Evolutionary conservation across 2,329 filamentous ascomycete species (phyloP).

Genomic region (Purpureocillium takamizusanense): DNA sequence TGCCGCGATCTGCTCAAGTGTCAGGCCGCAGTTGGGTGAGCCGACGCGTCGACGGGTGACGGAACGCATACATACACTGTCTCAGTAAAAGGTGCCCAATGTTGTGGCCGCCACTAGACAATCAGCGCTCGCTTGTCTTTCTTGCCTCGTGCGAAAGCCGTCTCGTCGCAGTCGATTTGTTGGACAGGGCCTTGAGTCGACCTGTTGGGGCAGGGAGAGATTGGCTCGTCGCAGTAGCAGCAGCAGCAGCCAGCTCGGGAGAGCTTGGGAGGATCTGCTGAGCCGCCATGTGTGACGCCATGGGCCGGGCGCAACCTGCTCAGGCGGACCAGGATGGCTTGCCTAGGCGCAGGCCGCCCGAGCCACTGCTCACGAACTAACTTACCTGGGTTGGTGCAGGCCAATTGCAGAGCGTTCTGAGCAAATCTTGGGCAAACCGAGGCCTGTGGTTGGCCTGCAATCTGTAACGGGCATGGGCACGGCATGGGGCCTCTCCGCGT

Average conservation of each 20-base stretch:
- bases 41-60: background rate
- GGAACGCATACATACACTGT: background rate
- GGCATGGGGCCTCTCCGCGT: too few relatives aligned
- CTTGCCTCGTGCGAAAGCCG: too few relatives aligned
- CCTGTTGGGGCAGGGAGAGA: background rate
- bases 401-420: too few relatives aligned
- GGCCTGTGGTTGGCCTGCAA: background rate
- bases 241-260: background rate
- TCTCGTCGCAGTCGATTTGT: too few relatives aligned
- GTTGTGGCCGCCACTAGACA: too few relatives aligned
- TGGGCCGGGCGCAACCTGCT: background rate
- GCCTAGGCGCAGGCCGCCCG: background rate
- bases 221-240: background rate
- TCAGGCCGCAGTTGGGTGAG: background rate
- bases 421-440: background rate
- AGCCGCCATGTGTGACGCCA: background rate
- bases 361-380: background rate
- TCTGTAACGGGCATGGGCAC: background rate
- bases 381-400: background rate
- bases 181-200: too few relatives aligned
- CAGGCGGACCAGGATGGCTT: background rate
- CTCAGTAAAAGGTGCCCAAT: background rate
- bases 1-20: too few relatives aligned
- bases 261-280: background rate
- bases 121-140: too few relatives aligned